These are phyloP conservation scores for Ophiocordyceps sinensis DNA, from an alignment of 2,329 filamentous ascomycete genomes.

Conservation along the genomic window DNA sequence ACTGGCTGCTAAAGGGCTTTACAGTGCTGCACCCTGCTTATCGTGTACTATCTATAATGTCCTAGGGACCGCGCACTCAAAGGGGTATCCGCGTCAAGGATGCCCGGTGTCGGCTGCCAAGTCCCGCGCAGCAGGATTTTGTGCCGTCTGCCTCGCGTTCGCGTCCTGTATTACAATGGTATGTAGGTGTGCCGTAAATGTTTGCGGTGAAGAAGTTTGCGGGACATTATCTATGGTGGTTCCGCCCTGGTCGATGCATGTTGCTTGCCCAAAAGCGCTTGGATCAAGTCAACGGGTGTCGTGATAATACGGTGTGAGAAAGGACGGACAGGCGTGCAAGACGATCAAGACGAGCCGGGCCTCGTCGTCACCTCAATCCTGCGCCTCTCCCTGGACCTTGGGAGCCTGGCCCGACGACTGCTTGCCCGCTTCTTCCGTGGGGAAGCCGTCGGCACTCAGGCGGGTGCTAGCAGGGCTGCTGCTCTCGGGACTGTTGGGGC, in stretches of 20 bases:
- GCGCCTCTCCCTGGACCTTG: constrained; percentile 11
- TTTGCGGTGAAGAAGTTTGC: constrained; percentile 4
- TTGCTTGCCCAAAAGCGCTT: neutral
- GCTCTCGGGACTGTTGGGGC: constrained; percentile 55
- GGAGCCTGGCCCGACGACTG: constrained; percentile 8
- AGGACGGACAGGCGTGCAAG: neutral
- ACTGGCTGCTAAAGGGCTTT: too few species aligned
- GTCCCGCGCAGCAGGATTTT: neutral
- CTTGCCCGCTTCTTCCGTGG: constrained; percentile 13
- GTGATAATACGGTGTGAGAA: neutral
- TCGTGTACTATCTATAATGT: too few species aligned
- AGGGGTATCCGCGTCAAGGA: neutral
- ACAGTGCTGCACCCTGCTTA: too few species aligned
- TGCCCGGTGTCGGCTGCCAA: neutral
- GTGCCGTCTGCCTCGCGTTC: neutral
- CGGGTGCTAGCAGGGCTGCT: constrained; percentile 50
- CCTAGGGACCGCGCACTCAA: too few species aligned
- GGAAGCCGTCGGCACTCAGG: constrained; percentile 34
- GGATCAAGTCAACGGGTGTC: neutral
- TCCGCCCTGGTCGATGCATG: neutral
- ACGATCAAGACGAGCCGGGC: neutral
- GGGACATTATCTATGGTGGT: constrained; percentile 3
- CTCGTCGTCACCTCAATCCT: neutral
- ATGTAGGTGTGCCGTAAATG: constrained; percentile 8
- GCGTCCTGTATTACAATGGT: constrained; percentile 7